Base-by-base conservation (phyloP, 2,329 filamentous ascomycete species). In the Stachybotrys echinatus region DNA sequence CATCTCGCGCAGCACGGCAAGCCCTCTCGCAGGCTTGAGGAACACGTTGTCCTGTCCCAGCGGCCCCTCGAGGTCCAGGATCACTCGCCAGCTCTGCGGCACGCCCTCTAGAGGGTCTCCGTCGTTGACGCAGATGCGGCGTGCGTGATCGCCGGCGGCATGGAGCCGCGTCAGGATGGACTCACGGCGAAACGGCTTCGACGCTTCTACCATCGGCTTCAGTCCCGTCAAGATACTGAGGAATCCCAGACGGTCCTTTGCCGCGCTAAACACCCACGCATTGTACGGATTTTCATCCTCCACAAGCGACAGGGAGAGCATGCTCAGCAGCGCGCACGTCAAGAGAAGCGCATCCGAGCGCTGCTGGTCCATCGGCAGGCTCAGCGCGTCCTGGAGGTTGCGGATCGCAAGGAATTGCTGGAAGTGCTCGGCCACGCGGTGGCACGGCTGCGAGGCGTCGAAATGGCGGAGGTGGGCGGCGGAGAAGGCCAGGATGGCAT, bases 201-300 rank as follows among this genome's bases (percentile, higher is more conserved):
- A 58, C 4, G 54, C 55, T 17, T 52, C 31, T 12, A 61, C 42
- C 14, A 62, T 50, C 10, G 56, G 55, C 43, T 54, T 54, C 3
- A 62, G 47, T 10, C 59, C 58, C 48, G 60, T 52, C 50, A 54
- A 54, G 39, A 62, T 48, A 19, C 54, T 55, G 17, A 62, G 52
- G 58, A 59, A 62, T 7, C 52, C 50, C 17, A 60, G 52, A 4
- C 56, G 51, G 12, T 49, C 50, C 2, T 43, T 39, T 2, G 52
- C 54, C 12, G 50, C 10, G 34, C 50, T 48, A 39, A 58, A 60
- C 14, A 60, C 57, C 58, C 58, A 61, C 2, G 53, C 56, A n/a
- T 34, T 20, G n/a, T 40, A 23, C 5, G 55, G 53, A 22, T 56
- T 39, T 2, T 53, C 46, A 21, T 55, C 48, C 3, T 50, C 50